Base-by-base conservation (phyloP, 495 filamentous ascomycete species). In the Xylona heveae region DNA sequence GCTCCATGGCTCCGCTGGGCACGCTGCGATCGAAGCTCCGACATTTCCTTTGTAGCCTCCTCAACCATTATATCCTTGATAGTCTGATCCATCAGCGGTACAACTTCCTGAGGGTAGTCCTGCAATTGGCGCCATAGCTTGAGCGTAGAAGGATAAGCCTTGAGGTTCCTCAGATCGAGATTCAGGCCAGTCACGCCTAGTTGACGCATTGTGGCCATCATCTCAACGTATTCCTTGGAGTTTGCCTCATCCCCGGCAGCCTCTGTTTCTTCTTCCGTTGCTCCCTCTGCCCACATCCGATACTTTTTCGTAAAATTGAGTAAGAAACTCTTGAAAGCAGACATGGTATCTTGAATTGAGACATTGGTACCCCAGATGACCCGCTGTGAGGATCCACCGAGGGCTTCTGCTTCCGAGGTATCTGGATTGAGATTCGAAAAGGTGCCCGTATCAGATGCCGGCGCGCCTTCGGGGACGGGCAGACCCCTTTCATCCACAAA, bases 301-400 rank as follows among this genome's bases (percentile, higher is more conserved):
- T 97, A 95, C 50, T 92, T 93, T 38, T 66, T 71, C 33, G 78
- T 77, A 46, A 82, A 97, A 46, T 85, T 83, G 36, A 68, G 64
- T 17, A 97, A 59, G 46, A 95, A 97, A 35, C 85, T 82, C 37
- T 83, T 82, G 62, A 92, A 90, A 0, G 70, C 61, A 29, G 66
- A 66, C 48, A 84, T 76, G 8, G 83, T 78, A 49, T 99, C 83
- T 33, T 76, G 70, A 25, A 95, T 73, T 1, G 85, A 90, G 35
- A 99, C 77, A 30, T 92, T 95, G 28, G 88, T 95, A 46, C 90
- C 88, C 90, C 90, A 99, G 36, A 99, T 84, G 24, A 91, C 70
- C 36, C 77, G 65, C 28, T 74, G 74, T 24, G 73, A 78, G 37
- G 60, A 64, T 6, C 83, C 82, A 26, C 78, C 81, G 31, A 93